Evolutionary conservation across 129 eudicot genomes (phyloP), one percentile per base, ranked within the genome.

Genomic region (Cynara cardunculus): DNA sequence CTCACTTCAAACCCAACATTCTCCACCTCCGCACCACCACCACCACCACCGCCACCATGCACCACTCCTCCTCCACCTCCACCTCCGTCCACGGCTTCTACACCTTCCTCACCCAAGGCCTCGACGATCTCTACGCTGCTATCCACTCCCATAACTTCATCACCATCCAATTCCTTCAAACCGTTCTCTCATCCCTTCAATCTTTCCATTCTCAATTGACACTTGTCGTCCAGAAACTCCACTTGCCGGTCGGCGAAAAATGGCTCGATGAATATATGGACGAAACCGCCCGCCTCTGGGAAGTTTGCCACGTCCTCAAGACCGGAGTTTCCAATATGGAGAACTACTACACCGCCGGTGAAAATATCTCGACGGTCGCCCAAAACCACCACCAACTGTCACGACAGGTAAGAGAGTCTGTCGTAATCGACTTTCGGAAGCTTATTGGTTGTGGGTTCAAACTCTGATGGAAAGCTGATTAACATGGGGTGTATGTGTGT

Each of bases 211-310:
- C 95, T 0, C 92, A 90, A 32, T 82, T 90, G 71, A 88, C 88
- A 72, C 84, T 75, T 35, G 83, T 90, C 9, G 95, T 90, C 56
- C 92, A 88, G 18, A 90, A 90, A 56, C 92, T 90, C 34, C 92
- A 90, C 76, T 64, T 90, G 70, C 92, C 95, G 4, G 89, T 87
- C 14, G 95, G 95, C 5, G 95, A 86, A 25, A 90, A 90, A 74
- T 90, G 95, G 95, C 95, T 90, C 16, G 95, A 90, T 30, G 95
- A 90, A 41, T 90, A 90, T 67, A 88, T 90, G 95, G 95, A 90
- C 35, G 95, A 90, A 73, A 90, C 90, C 69, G 86, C 95, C 66
- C 89, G 90, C 3, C 81, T 90, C 0, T 90, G 94, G 94, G 94
- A 90, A 76, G 92, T 89, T 25, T 90, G 94, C 30, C 94, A 90